Evolutionary conservation across 495 filamentous ascomycete species (phyloP).

Genomic region (Daldinia grandis): DNA sequence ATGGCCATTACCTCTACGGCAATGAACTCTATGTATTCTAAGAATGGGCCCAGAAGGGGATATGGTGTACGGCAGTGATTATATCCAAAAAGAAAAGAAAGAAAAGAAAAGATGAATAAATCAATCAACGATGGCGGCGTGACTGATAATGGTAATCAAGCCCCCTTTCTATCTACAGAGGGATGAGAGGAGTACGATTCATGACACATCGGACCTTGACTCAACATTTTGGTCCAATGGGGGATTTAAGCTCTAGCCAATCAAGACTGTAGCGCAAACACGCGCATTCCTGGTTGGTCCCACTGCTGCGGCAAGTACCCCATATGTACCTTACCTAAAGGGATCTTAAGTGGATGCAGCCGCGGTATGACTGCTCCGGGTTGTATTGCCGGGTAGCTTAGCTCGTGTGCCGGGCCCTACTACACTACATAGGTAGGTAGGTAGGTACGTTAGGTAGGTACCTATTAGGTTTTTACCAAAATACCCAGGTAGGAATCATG

Average conservation of each 20-base stretch:
- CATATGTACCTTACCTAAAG: not conserved
- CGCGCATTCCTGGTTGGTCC: slow-evolving; percentile 35
- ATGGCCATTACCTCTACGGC: slow-evolving; percentile 47
- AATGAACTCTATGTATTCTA: slow-evolving; percentile 3
- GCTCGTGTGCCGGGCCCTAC: not conserved
- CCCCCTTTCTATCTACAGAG: not conserved
- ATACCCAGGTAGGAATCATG: not conserved
- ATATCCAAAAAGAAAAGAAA: not conserved
- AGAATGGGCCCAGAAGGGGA: not conserved
- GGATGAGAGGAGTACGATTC: slow-evolving; percentile 20
- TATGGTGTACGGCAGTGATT: not conserved
- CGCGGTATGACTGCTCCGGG: slow-evolving; percentile 18
- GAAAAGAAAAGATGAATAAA: not conserved
- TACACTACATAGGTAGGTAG: no score
- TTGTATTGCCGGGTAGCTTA: slow-evolving; percentile 10
- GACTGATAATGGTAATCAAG: not conserved
- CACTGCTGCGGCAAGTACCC: not conserved
- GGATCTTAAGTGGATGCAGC: slow-evolving; percentile 20
- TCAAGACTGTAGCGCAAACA: slow-evolving; percentile 43
- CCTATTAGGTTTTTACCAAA: not conserved
- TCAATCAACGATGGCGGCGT: not conserved
- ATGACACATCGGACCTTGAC: slow-evolving; percentile 44
- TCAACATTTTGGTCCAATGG: slow-evolving; percentile 5
- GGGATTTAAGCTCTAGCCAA: slow-evolving; percentile 39
- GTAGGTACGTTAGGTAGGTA: no score